phyloP scores from a whole-genome alignment of 371 early-diverging fungal species.

The Chytridium lagenaria region DNA sequence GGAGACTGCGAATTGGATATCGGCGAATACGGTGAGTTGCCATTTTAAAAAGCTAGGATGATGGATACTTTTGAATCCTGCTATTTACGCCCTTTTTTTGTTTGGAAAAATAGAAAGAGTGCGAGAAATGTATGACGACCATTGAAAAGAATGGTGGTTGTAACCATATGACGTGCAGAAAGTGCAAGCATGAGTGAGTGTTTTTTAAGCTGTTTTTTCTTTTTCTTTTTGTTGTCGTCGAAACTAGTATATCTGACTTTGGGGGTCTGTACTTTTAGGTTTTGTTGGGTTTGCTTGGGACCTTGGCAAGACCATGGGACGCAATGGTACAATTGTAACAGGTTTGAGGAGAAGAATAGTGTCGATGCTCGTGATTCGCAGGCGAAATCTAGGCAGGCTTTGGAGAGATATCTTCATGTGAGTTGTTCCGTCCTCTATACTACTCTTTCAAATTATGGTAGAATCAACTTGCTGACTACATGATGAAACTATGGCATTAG shows the following conservation, averaged over 20 bases:
- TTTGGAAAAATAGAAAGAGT: conserved; percentile 79
- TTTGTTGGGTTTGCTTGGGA: conserved; percentile 67
- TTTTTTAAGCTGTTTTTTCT: neutral
- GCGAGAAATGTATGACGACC: conserved; percentile 88
- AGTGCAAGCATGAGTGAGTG: conserved; percentile 47
- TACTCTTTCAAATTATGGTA: too few relatives aligned
- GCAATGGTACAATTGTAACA: conserved; percentile 93
- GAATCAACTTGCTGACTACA: too few relatives aligned
- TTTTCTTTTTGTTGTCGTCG: too few relatives aligned
- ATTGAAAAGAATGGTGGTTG: conserved; percentile 96
- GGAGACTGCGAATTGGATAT: conserved; percentile 97
- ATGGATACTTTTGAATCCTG: neutral
- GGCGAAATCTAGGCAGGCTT: conserved; percentile 82
- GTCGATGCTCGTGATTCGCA: conserved; percentile 81
- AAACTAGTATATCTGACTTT: too few relatives aligned
- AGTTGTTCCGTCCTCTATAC: too few relatives aligned
- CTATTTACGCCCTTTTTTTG: neutral
- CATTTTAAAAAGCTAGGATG: neutral
- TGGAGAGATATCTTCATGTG: conserved; percentile 95
- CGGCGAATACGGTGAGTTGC: conserved; percentile 75
- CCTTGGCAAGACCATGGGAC: conserved; percentile 95
- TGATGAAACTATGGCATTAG: conserved; percentile 54
- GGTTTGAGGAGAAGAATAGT: conserved; percentile 86
- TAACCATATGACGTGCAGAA: conserved; percentile 61
- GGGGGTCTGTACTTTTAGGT: too few relatives aligned